Conservation (phyloP, 805 yeast genomes). For the Metschnikowia proteae region DNA sequence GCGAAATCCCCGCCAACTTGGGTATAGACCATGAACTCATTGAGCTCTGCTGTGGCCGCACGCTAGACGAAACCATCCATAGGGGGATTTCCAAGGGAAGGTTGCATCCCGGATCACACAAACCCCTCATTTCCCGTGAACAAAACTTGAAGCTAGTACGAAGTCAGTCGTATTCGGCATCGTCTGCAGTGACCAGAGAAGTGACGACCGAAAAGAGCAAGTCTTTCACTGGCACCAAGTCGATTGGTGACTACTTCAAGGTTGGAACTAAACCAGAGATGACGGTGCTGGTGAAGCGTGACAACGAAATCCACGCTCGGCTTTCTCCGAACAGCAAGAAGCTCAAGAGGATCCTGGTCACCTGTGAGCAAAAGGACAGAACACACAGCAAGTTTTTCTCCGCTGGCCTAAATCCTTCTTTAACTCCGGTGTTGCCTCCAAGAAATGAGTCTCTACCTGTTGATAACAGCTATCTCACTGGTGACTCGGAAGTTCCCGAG, state of each 20-base stretch:
- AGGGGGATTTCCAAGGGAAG: conserved; percentile 58
- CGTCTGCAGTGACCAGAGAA: neutral
- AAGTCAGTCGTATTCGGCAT: conserved; percentile 9
- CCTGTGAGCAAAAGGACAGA: neutral
- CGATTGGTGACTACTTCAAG: conserved; percentile 17
- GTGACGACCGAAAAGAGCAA: conserved; percentile 4
- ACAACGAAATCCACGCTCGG: conserved; percentile 4
- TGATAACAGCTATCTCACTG: conserved; percentile 15
- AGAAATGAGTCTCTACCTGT: neutral
- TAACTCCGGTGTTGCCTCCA: neutral
- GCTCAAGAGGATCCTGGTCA: conserved; percentile 9
- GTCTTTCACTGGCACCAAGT: conserved; percentile 8
- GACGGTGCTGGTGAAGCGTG: conserved; percentile 7
- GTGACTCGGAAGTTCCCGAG: conserved; percentile 35
- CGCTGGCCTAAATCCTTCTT: neutral
- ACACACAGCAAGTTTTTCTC: conserved; percentile 18
- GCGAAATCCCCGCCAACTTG: conserved; percentile 46
- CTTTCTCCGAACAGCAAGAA: conserved; percentile 20
- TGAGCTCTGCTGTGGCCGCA: conserved; percentile 45
- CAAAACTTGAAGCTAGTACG: conserved; percentile 22
- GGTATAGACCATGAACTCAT: conserved; percentile 40
- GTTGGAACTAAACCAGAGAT: conserved; percentile 1
- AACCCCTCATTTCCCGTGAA: conserved; percentile 47
- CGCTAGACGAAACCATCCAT: conserved; percentile 47
- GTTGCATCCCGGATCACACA: conserved; percentile 60